Base-by-base conservation (phyloP, 495 filamentous ascomycete genomes). In the Neurospora terricola region DNA sequence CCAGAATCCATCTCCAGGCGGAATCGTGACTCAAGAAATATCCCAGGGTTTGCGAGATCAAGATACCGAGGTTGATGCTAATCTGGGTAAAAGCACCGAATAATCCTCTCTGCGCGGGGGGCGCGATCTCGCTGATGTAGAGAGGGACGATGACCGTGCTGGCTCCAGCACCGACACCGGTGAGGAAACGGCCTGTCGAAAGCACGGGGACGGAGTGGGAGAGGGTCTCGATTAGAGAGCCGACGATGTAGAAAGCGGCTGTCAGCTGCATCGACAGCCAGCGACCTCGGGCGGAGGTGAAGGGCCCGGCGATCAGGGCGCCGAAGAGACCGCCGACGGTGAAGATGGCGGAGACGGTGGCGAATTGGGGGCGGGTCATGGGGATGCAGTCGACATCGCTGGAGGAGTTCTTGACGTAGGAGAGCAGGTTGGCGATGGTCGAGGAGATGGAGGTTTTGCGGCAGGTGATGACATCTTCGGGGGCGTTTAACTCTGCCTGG, bases 141-240 rank as follows among this genome's bases (percentile, higher is more conserved):
- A 98, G 89, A n/a, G 96, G 96, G 0, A 96, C 93, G n/a, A 97
- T 91, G 30, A 98, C 96, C 10, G 94, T 92, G 9, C 93, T 88
- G 7, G 93, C 91, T 8, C 96, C 96, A 9, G 94, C 92, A 7
- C 92, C 96, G 3, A 97, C 75, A 8, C 96, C 96, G 5, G 91
- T 90, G 14, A 98, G 80, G 23, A 96, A 85, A 38, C 96, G 86
- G 34, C 96, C 96, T 34, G 93, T 71, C 5, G 85, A 84, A 74
- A 99, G 84, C 21, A 92, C 72, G 1, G 84, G 77, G 30, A 97
- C 91, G n/a, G 86, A 89, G 4, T 85, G 80, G 0, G 94, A 88
- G 9, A 92, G 74, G 0, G 92, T 89, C 79, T 96, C 93, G 54
- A 93, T 85, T 9, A 91, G 62, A 0, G 94, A 92, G 0, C 94